Base-by-base conservation (phyloP, 2,329 filamentous ascomycete species). In the Aspergillus cejpii region DNA sequence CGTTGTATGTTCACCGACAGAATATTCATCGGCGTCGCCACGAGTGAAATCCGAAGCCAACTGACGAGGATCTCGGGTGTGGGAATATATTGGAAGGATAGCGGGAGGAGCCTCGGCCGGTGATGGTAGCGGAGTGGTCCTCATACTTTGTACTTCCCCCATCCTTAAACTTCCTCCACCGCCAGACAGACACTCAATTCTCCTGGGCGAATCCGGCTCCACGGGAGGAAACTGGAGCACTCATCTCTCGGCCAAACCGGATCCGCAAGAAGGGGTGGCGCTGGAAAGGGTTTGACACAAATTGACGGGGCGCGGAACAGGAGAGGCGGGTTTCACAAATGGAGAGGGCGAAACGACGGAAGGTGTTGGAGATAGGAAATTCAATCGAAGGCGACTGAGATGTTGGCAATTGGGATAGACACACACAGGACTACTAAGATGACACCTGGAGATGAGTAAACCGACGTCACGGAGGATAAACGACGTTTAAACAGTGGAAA, bases 121-220 rank as follows among this genome's bases (percentile, higher is more conserved):
- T 49, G 66, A 68, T 55, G 65, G 59, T 54, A 65, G 62, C 50
- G 66, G 63, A 62, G 65, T 57, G 47, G 60, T 66, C 56, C 60
- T 67, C 63, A 64, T 64, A 47, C 56, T 62, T 56, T 57, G 56
- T 55, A 62, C 56, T 53, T 65, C 61, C 55, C 57, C 63, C 62
- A 66, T 65, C 52, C 51, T 24, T 60, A 50, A 55, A 52, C 48
- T 56, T 46, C 59, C 59, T 64, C 56, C 55, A 55, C 54, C 58
- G 50, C 56, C 59, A 56, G 55, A 54, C 57, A 56, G 54, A 55
- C 51, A 61, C 50, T 60, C 51, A 65, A 46, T 53, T 56, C 53
- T 60, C 64, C 58, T 62, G 52, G 50, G 57, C 51, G 54, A 61
- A 56, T 59, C 51, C 51, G 54, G 59, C 50, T 57, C 54, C 59